Evolutionary conservation across 2,329 filamentous ascomycete species (phyloP), one percentile per base, ranked within the genome.

Genomic region (Fusarium sp.): DNA sequence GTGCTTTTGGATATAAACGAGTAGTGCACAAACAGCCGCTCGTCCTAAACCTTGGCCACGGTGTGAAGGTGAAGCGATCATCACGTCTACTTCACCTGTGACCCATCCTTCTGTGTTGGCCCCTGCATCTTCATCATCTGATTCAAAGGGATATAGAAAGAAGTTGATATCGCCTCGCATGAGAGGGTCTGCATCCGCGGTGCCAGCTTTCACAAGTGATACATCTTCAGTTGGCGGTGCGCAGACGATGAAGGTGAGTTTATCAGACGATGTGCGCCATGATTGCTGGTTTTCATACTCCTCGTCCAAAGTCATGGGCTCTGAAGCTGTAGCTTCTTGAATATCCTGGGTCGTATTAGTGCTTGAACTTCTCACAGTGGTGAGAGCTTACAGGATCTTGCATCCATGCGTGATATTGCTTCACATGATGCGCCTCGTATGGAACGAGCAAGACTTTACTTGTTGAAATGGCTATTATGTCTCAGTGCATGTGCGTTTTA

Each of bases 211-310:
- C 15, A 76, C 64, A 2, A 25, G 10, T 2, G 64, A 39, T 7
- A 20, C 22, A 7, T 59, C 50, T 10, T 67, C 49, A 5, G 57
- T 39, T 9, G 79, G 66, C 0, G 89, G 87, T 14, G 86, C 83
- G 78, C 94, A 97, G 59, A 93, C 82, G 79, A 98, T 97, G 76
- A 98, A 98, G 0, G 95, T 98, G 68, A 98, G 81, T 83, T 98
- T 98, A 82, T 98, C 95, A 31, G 84, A 81, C 45, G 96, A 93
- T 25, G 84, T 84, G 41, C 94, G 91, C 95, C 95, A 98, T 71
- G 91, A 94, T n/a, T 84, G 83, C 81, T 98, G 95, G 91, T 98
- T 98, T 54, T 90, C 88, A 81, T 96, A 94, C 84, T 98, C 95
- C 79, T 97, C 92, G 2, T 89, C 85, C 1, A 98, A 85, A 0